These are phyloP conservation scores for Fusarium lateritium DNA, from an alignment of 2,329 filamentous ascomycete species.

Conservation along the genomic window DNA sequence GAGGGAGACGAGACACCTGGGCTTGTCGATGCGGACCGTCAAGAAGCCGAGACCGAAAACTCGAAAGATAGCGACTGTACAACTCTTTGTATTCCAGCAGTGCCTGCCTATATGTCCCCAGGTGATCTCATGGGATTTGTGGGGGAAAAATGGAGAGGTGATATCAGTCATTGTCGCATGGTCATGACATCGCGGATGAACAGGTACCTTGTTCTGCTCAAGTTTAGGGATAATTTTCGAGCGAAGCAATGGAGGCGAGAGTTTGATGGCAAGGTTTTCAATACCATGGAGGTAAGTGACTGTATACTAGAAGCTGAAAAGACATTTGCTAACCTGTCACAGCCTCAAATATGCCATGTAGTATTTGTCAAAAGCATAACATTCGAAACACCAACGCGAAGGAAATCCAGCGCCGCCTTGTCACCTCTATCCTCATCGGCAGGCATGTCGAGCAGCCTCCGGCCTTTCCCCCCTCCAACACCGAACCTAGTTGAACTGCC, in stretches of 20 bases:
- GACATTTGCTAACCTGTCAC: conserved; percentile 34
- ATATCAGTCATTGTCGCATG: conserved; percentile 95
- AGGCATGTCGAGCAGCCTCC: conserved; percentile 62
- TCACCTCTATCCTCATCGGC: conserved; percentile 69
- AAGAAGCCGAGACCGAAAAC: conserved; percentile 49
- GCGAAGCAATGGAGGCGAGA: conserved; percentile 86
- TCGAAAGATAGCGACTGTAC: conserved; percentile 76
- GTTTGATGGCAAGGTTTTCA: conserved; percentile 95
- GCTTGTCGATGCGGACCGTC: conserved; percentile 56
- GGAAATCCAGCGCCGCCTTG: conserved; percentile 66
- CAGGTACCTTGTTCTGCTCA: conserved; percentile 95
- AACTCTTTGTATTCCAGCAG: conserved; percentile 92
- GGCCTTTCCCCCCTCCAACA: conserved; percentile 77
- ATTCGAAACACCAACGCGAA: conserved; percentile 75
- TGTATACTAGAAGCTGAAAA: background rate
- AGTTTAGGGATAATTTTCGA: conserved; percentile 82
- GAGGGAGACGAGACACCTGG: conserved; percentile 82
- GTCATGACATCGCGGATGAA: conserved; percentile 91
- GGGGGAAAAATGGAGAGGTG: conserved; percentile 86
- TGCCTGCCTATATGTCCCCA: conserved; percentile 93
- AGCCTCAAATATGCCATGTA: conserved; percentile 93
- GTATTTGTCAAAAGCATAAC: conserved; percentile 95
- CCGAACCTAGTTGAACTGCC: conserved; percentile 91
- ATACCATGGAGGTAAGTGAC: conserved; percentile 81
- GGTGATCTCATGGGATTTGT: conserved; percentile 93